These are phyloP conservation scores for Chaetomium sp. DNA, from an alignment of 2,329 filamentous ascomycete genomes.

Conservation along the genomic window DNA sequence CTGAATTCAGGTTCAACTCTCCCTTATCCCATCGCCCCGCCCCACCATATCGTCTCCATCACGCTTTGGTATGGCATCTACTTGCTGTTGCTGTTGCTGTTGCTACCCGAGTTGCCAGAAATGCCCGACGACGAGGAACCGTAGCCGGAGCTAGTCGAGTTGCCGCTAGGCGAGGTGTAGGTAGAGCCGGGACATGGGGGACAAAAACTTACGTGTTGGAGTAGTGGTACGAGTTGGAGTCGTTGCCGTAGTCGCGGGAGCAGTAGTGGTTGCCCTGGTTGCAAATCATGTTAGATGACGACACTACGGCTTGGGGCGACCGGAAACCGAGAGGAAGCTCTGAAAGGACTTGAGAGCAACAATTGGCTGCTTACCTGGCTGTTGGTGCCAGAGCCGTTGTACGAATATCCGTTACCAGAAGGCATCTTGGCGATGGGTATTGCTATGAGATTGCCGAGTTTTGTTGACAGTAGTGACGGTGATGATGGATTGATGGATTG, in stretches of 20 bases:
- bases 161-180: constrained; percentile 52
- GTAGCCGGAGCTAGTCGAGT: constrained; percentile 11
- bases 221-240: constrained; percentile 58
- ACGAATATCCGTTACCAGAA: constrained; percentile 20
- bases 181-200: constrained; percentile 32
- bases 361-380: constrained; percentile 11
- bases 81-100: constrained; percentile 10
- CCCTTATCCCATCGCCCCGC: too few species aligned
- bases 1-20: too few species aligned
- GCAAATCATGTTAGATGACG: background rate
- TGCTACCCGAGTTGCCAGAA: constrained; percentile 3
- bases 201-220: constrained; percentile 43
- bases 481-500: background rate
- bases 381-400: constrained; percentile 22
- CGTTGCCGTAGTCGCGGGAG: constrained; percentile 21
- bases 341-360: too few species aligned
- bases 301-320: too few species aligned
- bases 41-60: too few species aligned
- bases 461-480: background rate
- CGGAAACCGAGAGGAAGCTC: background rate
- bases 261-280: constrained; percentile 24
- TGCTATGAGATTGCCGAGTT: background rate
- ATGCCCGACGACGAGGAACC: constrained; percentile 7
- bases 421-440: constrained; percentile 13
- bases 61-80: background rate